Evolutionary conservation across 495 filamentous ascomycete genomes (phyloP).

Genomic region (Lophiostoma macrostomum): DNA sequence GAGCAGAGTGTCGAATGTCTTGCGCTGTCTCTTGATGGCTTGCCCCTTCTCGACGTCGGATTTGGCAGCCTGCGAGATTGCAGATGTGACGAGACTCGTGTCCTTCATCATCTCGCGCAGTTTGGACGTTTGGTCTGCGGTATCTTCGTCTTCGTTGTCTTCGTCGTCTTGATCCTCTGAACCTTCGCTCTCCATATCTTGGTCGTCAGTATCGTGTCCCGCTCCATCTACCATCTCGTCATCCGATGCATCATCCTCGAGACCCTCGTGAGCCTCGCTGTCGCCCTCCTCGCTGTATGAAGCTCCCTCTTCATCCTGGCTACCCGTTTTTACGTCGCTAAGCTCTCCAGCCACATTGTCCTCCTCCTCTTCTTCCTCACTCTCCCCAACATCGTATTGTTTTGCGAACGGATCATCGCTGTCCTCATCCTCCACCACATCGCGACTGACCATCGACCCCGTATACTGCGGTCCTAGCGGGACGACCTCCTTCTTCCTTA

Average conservation of each 20-base stretch:
- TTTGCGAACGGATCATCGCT: slow-evolving; percentile 47
- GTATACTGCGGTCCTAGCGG: slow-evolving; percentile 76
- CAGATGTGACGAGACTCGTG: slow-evolving; percentile 64
- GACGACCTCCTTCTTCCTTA: slow-evolving; percentile 67
- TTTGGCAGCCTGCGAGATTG: slow-evolving; percentile 69
- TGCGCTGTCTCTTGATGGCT: slow-evolving; percentile 79
- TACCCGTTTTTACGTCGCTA: slow-evolving; percentile 40
- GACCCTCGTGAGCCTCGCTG: too few species aligned
- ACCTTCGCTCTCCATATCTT: slow-evolving; percentile 43
- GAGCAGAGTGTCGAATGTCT: slow-evolving; percentile 79
- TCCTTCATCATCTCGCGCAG: slow-evolving; percentile 64
- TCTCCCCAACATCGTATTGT: slow-evolving; percentile 36
- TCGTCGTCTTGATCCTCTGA: slow-evolving; percentile 27
- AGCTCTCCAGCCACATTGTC: slow-evolving; percentile 33
- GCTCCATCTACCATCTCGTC: slow-evolving; percentile 37
- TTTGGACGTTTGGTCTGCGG: slow-evolving; percentile 34
- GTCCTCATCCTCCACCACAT: slow-evolving; percentile 52
- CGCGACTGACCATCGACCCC: slow-evolving; percentile 73
- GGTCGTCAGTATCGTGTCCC: slow-evolving; percentile 43
- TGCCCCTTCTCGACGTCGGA: slow-evolving; percentile 79
- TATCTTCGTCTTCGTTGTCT: slow-evolving; percentile 43
- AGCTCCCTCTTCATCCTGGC: slow-evolving; percentile 13
- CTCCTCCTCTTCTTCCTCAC: slow-evolving; percentile 52
- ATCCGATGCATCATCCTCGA: slow-evolving; percentile 36
- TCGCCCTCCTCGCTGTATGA: slow-evolving; percentile 17